A percentile compares a stretch with the other conserved stretches of the same genome.
These are phyloP conservation scores for Sisymbrium irio DNA, from an alignment of 345 rosid species.

Conservation along the genomic window DNA sequence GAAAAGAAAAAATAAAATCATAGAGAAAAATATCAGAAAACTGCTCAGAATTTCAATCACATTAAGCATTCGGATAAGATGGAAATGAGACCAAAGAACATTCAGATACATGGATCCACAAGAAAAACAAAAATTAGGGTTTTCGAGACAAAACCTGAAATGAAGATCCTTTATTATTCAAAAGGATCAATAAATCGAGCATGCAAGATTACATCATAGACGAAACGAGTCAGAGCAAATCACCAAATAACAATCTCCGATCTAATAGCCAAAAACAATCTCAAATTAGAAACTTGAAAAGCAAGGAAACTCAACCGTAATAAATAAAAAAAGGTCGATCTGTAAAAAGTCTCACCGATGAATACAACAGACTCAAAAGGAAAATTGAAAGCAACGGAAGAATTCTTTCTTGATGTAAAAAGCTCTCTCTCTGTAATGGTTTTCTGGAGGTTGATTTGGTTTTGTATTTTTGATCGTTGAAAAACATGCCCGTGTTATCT, in stretches of 20 bases:
- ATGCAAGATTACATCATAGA: neutral
- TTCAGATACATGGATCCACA: neutral
- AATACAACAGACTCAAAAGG: too few relatives aligned
- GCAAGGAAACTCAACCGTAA: neutral
- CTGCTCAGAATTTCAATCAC: neutral
- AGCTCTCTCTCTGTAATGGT: too few relatives aligned
- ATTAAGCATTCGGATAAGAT: neutral
- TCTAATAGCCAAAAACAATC: slow-evolving; percentile 15
- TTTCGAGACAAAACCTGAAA: slow-evolving; percentile 22
- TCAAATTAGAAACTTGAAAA: neutral
- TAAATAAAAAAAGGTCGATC: too few relatives aligned
- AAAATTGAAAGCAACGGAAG: too few relatives aligned
- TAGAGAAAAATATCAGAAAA: neutral
- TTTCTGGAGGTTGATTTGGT: too few relatives aligned
- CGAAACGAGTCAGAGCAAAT: neutral
- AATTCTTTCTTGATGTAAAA: too few relatives aligned
- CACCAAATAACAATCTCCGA: slow-evolving; percentile 3
- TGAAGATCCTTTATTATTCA: slow-evolving; percentile 6
- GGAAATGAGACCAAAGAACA: neutral
- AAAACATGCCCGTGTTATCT: slow-evolving; percentile 26
- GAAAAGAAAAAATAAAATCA: neutral
- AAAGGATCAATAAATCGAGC: neutral
- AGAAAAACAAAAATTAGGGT: neutral
- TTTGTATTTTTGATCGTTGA: slow-evolving; percentile 34
- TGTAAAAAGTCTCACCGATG: too few relatives aligned